Evolutionary conservation across 768 basidiomycete genomes (phyloP), one percentile per base, ranked within the genome.

Genomic region (Lactarius hengduanensis): DNA sequence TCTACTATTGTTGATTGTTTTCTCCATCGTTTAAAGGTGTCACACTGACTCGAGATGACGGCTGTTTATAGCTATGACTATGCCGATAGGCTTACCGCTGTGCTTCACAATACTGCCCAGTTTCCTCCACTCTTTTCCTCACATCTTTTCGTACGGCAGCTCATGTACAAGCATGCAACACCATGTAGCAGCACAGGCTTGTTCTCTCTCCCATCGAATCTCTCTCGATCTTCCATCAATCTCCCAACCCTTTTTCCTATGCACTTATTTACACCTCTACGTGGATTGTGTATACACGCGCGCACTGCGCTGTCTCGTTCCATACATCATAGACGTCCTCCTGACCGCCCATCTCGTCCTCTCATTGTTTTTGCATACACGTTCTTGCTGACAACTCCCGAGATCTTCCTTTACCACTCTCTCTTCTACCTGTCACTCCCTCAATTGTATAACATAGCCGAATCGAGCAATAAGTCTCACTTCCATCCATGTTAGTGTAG

Each of bases 11-110:
- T 47, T 40, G 9, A 62, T 20, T 18, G n/a, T 16, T 32, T 57
- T 57, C 15, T 16, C 32, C 43, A 50, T 62, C 34, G 10, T 20
- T 26, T 45, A 22, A 20, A 62, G 61, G 50, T 43, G 13, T 45
- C 28, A 32, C 53, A 45, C 47, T 34, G 16, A 61, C 38, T 34
- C 32, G 5, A 53, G 22, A 61, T 62, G 34, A 63, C 22, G 38
- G 57, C 34, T 67, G 57, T 63, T 67, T 67, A 67, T 67, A 55
- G 41, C 50, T 66, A 59, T 59, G n/a, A 59, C 61, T 63, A 67
- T 63, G 57, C 20, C 34, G 59, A 43, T 43, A 45, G 34, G 58
- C 63, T 20, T 15, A 41, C 22, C 15, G 57, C 40, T 53, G 22
- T n/a, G 22, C 22, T 34, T 38, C n/a, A 63, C 53, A 36, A 54